These are phyloP conservation scores for Hymenoscyphus albidus DNA, from an alignment of 2,329 filamentous ascomycete species.

Conservation along the genomic window DNA sequence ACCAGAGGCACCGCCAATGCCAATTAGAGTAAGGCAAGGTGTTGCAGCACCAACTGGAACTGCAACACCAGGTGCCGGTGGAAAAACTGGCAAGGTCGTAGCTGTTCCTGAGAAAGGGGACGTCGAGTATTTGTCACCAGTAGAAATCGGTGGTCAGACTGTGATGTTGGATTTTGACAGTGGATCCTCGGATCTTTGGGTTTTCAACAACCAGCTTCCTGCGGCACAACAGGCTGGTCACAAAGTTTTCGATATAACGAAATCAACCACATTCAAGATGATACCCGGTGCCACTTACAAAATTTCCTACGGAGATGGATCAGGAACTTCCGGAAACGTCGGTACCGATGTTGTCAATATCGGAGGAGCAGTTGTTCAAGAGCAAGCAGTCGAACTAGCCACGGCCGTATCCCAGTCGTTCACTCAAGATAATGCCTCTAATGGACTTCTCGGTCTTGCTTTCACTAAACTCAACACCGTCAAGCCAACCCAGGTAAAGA, in stretches of 20 bases:
- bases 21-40: background rate
- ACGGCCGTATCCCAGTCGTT: conserved; percentile 35
- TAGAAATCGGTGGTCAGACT: conserved; percentile 34
- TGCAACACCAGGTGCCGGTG: conserved; percentile 31
- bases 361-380: conserved; percentile 34
- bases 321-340: conserved; percentile 37
- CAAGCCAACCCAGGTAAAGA: conserved; percentile 34
- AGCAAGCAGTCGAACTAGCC: conserved; percentile 36
- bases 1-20: conserved; percentile 8
- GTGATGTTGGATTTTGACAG: conserved; percentile 35
- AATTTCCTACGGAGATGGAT: conserved; percentile 40
- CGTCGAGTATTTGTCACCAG: conserved; percentile 30
- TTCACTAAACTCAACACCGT: conserved; percentile 37
- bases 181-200: conserved; percentile 37
- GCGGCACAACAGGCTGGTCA: conserved; percentile 31
- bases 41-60: conserved; percentile 10
- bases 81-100: conserved; percentile 54
- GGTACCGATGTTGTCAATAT: conserved; percentile 37
- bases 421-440: conserved; percentile 38
- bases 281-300: conserved; percentile 33
- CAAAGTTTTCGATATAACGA: conserved; percentile 30
- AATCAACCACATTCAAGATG: conserved; percentile 31
- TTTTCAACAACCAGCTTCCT: conserved; percentile 36
- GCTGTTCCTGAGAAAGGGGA: conserved; percentile 54
- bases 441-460: conserved; percentile 63